These are phyloP conservation scores for Asterionellopsis glacialis DNA, from an alignment of 108 stramenopile genomes.

Conservation along the genomic window DNA sequence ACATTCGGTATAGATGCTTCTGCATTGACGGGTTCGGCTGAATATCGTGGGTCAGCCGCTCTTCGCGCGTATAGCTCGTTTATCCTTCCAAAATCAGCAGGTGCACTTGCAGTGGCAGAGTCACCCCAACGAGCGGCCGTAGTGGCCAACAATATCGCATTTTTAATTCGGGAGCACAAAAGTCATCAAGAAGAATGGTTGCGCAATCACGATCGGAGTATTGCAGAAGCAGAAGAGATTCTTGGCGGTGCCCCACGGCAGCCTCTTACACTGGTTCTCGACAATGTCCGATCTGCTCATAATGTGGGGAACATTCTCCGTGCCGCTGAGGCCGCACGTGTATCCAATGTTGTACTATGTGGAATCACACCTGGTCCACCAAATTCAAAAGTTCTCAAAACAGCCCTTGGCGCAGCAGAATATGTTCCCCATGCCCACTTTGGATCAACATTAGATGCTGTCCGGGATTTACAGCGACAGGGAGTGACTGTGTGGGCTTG, in stretches of 20 bases:
- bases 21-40: slow-evolving; percentile 25
- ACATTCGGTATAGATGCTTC: slow-evolving; percentile 32
- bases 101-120: slow-evolving; percentile 48
- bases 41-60: slow-evolving; percentile 41
- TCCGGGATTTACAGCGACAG: slow-evolving; percentile 34
- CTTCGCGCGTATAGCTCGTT: slow-evolving; percentile 46
- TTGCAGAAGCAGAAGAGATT: slow-evolving; percentile 10
- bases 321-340: slow-evolving; percentile 36
- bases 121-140: slow-evolving; percentile 41
- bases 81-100: slow-evolving; percentile 41
- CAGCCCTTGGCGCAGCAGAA: slow-evolving; percentile 47
- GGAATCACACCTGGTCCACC: slow-evolving; percentile 55
- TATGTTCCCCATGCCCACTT: slow-evolving; percentile 27
- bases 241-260: slow-evolving; percentile 4
- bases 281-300: slow-evolving; percentile 47
- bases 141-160: slow-evolving; percentile 53
- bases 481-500: slow-evolving; percentile 32
- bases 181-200: slow-evolving; percentile 50
- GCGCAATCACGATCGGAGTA: slow-evolving; percentile 42
- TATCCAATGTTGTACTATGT: slow-evolving; percentile 37
- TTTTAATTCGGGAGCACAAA: slow-evolving; percentile 36
- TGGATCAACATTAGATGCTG: slow-evolving; percentile 36
- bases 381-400: slow-evolving; percentile 46
- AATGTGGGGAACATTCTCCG: slow-evolving; percentile 54
- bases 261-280: slow-evolving; percentile 39